A percentile compares a stretch with the other conserved stretches of the same genome.
Evolutionary conservation across 139 green algal species (phyloP).

Genomic region (Coccomyxa sp.): DNA sequence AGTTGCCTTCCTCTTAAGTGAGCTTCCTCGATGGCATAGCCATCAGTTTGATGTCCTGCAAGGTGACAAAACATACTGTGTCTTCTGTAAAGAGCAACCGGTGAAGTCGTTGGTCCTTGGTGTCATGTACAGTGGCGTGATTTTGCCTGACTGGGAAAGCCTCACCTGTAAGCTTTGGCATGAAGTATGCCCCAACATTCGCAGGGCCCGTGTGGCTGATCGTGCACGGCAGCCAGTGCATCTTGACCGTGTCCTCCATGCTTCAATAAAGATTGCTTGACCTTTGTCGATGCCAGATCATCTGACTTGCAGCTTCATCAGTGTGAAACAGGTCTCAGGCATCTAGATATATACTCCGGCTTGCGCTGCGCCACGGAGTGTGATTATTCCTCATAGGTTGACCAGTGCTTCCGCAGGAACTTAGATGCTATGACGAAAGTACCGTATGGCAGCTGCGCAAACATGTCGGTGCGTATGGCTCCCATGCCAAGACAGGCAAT

Average conservation of each 20-base stretch:
- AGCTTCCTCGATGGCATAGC: neutral
- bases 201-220: neutral
- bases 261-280: too few species aligned
- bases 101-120: neutral
- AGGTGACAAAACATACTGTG: neutral
- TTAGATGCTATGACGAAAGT: too few species aligned
- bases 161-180: neutral
- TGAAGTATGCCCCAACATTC: neutral
- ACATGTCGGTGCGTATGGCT: too few species aligned
- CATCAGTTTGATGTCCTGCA: neutral
- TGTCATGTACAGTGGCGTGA: neutral
- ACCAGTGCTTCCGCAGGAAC: too few species aligned
- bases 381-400: too few species aligned
- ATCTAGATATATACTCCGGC: too few species aligned
- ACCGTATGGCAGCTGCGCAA: too few species aligned
- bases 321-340: too few species aligned
- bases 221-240: conserved; percentile 6
- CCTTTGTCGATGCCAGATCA: too few species aligned
- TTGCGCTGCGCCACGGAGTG: too few species aligned
- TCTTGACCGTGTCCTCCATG: neutral
- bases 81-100: neutral
- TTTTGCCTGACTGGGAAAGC: neutral
- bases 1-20: neutral
- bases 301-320: too few species aligned
- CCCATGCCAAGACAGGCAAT: too few species aligned